Conservation (phyloP, 2,329 filamentous ascomycete genomes). For the Neospermospora avenae region DNA sequence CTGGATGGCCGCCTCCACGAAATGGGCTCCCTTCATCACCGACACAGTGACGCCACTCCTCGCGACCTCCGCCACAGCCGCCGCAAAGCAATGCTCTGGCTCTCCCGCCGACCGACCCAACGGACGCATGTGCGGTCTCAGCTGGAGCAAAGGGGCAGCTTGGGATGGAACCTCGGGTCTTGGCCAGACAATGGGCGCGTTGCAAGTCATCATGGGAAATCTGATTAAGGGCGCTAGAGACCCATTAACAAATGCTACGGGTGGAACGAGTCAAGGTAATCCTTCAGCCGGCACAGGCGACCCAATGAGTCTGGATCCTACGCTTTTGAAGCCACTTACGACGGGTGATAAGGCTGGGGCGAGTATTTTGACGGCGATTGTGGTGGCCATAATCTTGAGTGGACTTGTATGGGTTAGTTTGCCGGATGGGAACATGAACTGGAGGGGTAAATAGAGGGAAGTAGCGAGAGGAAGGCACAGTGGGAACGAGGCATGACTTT, state of each 20-base stretch:
- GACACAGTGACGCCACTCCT: slow-evolving; percentile 49
- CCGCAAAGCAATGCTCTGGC: slow-evolving; percentile 59
- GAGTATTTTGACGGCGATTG: slow-evolving; percentile 38
- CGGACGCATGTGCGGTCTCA: slow-evolving; percentile 61
- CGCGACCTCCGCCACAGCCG: slow-evolving; percentile 53
- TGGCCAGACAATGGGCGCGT: slow-evolving; percentile 55
- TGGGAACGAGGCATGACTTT: neutral
- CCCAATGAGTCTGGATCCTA: slow-evolving; percentile 28
- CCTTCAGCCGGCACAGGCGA: slow-evolving; percentile 22
- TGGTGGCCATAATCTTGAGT: slow-evolving; percentile 13
- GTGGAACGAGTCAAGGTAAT: slow-evolving; percentile 51
- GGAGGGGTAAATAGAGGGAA: neutral
- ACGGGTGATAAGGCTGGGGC: slow-evolving; percentile 40
- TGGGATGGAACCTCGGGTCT: slow-evolving; percentile 50
- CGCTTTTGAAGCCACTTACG: slow-evolving; percentile 21
- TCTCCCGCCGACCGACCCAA: slow-evolving; percentile 38
- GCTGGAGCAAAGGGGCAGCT: slow-evolving; percentile 44
- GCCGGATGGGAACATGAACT: slow-evolving; percentile 8
- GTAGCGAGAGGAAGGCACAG: neutral
- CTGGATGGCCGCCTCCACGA: slow-evolving; percentile 54
- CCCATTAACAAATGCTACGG: slow-evolving; percentile 46
- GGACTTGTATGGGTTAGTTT: slow-evolving; percentile 19
- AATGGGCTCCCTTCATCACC: slow-evolving; percentile 54
- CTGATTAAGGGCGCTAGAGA: slow-evolving; percentile 34
- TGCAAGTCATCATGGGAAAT: slow-evolving; percentile 46